Conservation (phyloP, 768 basidiomycete genomes). For the Mycena venus region DNA sequence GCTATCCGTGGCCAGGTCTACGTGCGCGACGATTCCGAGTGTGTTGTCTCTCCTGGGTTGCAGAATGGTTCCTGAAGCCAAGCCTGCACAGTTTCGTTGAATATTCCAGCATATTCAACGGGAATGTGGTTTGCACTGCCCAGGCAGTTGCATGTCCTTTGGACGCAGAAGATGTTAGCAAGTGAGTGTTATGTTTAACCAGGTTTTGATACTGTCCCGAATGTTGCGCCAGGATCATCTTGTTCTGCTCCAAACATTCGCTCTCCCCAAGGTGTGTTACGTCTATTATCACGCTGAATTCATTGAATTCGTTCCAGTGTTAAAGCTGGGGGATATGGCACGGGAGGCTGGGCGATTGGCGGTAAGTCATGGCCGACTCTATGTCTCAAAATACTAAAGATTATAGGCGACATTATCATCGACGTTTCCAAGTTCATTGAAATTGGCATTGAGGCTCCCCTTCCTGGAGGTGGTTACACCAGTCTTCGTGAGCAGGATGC, state of each 20-base stretch:
- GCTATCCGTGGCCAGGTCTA: slow-evolving; percentile 63
- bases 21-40: slow-evolving; percentile 59
- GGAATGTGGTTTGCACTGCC: slow-evolving; percentile 72
- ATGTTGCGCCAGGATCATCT: slow-evolving; percentile 62
- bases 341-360: slow-evolving; percentile 89
- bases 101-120: slow-evolving; percentile 78
- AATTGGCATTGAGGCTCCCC: slow-evolving; percentile 76
- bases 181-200: slow-evolving; percentile 57
- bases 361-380: slow-evolving; percentile 68
- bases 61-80: not conserved
- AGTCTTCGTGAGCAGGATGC: slow-evolving; percentile 69
- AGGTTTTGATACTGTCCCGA: not conserved
- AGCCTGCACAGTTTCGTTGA: slow-evolving; percentile 58
- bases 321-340: slow-evolving; percentile 93
- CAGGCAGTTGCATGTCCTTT: slow-evolving; percentile 79
- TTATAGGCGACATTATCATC: slow-evolving; percentile 77
- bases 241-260: slow-evolving; percentile 79
- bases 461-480: slow-evolving; percentile 66
- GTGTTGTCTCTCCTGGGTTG: slow-evolving; percentile 13
- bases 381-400: not conserved
- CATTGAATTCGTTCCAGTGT: slow-evolving; percentile 45
- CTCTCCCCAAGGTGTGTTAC: slow-evolving; percentile 61
- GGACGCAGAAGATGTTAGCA: slow-evolving; percentile 86
- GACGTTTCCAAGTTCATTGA: slow-evolving; percentile 81
- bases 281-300: not conserved